Conservation (phyloP, 129 eudicot species). For the Daucus carota region DH1_v3.0 NC_030383.2:8505001-8505500, state of each 20-base stretch:
- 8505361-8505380: too few relatives aligned
- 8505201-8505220: not conserved
- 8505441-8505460: constrained; percentile 11
- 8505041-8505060: too few relatives aligned
- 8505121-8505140: not conserved
- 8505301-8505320: not conserved
- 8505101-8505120: too few relatives aligned
- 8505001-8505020: too few relatives aligned
- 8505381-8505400: not conserved
- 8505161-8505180: constrained; percentile 12
- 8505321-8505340: not conserved
- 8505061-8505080: too few relatives aligned
- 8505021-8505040: too few relatives aligned
- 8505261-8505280: constrained; percentile 1
- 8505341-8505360: not conserved
- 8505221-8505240: not conserved
- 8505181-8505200: not conserved
- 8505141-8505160: not conserved
- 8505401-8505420: not conserved
- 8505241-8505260: constrained; percentile 18
- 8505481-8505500: constrained; percentile 12
- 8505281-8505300: not conserved
- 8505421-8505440: constrained; percentile 1
- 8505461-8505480: constrained; percentile 26
- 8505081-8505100: too few relatives aligned